Percentiles rank a stretch among this genome's conserved stretches.
These are phyloP conservation scores for Chalciporus piperatus DNA, from an alignment of 768 basidiomycete species.

Conservation along the genomic window DNA sequence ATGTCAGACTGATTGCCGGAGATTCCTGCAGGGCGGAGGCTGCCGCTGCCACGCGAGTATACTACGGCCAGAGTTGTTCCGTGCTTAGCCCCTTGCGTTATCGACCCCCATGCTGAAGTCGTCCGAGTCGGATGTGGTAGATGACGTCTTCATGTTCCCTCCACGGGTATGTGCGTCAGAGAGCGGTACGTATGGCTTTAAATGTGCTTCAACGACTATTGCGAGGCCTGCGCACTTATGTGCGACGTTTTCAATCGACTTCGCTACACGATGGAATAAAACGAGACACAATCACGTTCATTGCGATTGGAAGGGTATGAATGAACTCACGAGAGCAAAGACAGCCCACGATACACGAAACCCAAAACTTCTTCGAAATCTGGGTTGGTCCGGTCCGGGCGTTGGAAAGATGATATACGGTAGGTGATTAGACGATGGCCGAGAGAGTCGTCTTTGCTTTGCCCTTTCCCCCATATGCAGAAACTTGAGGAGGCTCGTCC, in stretches of 20 bases:
- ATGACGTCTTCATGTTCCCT: neutral
- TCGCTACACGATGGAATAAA: constrained; percentile 20
- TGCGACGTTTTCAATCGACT: constrained; percentile 26
- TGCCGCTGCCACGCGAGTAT: too few relatives aligned
- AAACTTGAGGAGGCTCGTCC: constrained; percentile 13
- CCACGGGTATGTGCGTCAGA: neutral
- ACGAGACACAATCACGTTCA: neutral
- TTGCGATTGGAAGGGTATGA: neutral
- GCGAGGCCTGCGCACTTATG: constrained; percentile 26
- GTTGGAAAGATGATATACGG: constrained; percentile 19
- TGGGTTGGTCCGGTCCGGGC: constrained; percentile 34
- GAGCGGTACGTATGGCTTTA: constrained; percentile 32
- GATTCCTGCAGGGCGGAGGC: too few relatives aligned
- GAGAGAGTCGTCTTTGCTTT: constrained; percentile 39
- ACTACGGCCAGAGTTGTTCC: too few relatives aligned
- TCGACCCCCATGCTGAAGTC: constrained; percentile 1
- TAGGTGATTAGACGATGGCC: constrained; percentile 16
- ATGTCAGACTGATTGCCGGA: too few relatives aligned
- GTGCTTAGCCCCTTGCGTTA: constrained; percentile 10
- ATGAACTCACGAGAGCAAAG: constrained; percentile 39
- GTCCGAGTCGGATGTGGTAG: neutral
- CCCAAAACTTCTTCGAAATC: constrained; percentile 42
- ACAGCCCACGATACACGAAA: constrained; percentile 40
- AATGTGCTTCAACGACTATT: constrained; percentile 36
- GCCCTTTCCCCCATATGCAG: constrained; percentile 30